Base-by-base conservation (phyloP, 768 basidiomycete species). In the Candolleomyces aberdarensis region DNA sequence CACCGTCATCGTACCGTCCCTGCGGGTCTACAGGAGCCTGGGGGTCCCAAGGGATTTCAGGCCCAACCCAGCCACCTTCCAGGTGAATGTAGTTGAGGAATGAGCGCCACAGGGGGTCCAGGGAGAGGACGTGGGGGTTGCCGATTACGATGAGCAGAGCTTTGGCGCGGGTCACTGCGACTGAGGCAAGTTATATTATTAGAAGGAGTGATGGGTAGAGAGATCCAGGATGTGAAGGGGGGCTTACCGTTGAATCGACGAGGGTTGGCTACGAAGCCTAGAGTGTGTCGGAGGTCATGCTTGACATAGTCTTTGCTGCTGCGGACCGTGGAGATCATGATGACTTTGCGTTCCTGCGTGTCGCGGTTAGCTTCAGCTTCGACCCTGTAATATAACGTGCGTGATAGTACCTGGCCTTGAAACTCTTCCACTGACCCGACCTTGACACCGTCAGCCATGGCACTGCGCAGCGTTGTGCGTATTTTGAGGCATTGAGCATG, bases 361-460 rank as follows among this genome's bases (percentile, higher is more conserved):
- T 26, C 26, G 3, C 3, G 2, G 26, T 26, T 26, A 3, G 26
- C 26, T 26, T 26, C 26, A 26, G 26, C 26, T 26, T 26, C 26
- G 26, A 26, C 26, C 26, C 26, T 3, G 26, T 26, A 26, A 29
- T 26, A 74, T 65, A 6, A 67, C 63, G 61, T 75, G 71, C 69
- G 77, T 75, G 1, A 75, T 63, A n/a, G 50, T 20, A 81, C 84
- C 72, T 86, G 83, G 8, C 86, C 87, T 68, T 87, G 86, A 71
- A 86, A 86, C 60, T 86, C 85, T 64, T 88, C 87, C 0, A 86
- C 85, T 20, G 82, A 85, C 19, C 85, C 87, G 14, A 88, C 82
- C 64, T 87, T 87, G 57, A 87, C 74, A 5, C 67, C 73, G 29
- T 76, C 76, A 0, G 74, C 73, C 19, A 73, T 26, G 26, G 26